phyloP scores from a whole-genome alignment of 192 early-diverging fungal genomes.

The Mortierella antarctica region DNA sequence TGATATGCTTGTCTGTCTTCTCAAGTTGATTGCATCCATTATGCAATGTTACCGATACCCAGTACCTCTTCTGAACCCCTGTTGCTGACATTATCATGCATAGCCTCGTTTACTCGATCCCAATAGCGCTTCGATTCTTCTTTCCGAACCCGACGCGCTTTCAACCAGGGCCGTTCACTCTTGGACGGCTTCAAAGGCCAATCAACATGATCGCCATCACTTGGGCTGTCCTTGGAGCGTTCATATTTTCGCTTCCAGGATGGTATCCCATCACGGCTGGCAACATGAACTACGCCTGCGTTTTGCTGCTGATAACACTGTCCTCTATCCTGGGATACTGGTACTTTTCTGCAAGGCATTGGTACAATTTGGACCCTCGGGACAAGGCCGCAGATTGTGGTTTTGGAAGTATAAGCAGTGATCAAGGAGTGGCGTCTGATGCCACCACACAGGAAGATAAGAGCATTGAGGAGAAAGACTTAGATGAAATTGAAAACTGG shows the following conservation, averaged over 20 bases:
- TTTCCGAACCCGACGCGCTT: slow-evolving; percentile 39
- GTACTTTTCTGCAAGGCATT: slow-evolving; percentile 30
- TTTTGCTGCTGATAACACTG: slow-evolving; percentile 14
- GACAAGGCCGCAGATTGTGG: neutral
- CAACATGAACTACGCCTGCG: slow-evolving; percentile 59
- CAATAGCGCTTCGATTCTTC: slow-evolving; percentile 28
- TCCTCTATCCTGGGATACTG: slow-evolving; percentile 26
- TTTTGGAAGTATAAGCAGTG: no score
- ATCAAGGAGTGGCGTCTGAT: no score
- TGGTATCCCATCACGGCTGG: slow-evolving; percentile 34
- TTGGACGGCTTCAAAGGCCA: slow-evolving; percentile 22
- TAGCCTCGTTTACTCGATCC: slow-evolving; percentile 26
- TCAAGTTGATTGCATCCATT: neutral
- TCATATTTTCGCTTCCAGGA: slow-evolving; percentile 49
- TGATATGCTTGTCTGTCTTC: neutral
- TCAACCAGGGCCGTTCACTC: slow-evolving; percentile 50
- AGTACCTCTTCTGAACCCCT: neutral
- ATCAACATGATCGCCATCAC: slow-evolving; percentile 28
- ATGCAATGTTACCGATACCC: neutral
- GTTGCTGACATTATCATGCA: neutral
- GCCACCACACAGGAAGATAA: no score
- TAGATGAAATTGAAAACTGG: slow-evolving; percentile 50
- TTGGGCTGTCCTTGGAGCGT: slow-evolving; percentile 34
- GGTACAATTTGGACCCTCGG: slow-evolving; percentile 6
- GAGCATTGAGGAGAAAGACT: slow-evolving; percentile 11